These are phyloP conservation scores for Saccharomyces kudriavzevii DNA, from an alignment of 805 yeast genomes.

Conservation along the genomic window DNA sequence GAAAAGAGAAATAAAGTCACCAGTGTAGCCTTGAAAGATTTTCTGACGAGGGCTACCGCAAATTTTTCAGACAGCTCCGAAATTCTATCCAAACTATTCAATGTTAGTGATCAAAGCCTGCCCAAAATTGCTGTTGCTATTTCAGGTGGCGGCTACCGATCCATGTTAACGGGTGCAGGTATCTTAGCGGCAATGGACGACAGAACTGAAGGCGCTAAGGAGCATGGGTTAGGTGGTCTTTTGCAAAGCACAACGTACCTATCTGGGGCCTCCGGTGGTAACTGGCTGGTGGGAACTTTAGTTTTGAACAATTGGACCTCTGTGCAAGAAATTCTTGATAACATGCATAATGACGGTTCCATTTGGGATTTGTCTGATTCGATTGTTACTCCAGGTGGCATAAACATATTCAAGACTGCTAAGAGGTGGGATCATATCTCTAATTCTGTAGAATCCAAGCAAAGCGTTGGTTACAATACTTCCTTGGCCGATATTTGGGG, in stretches of 20 bases:
- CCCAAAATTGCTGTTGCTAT: conserved; percentile 51
- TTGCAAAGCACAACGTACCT: conserved; percentile 64
- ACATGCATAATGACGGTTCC: conserved; percentile 28
- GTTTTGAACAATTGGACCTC: conserved; percentile 67
- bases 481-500: conserved; percentile 77
- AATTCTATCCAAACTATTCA: conserved; percentile 10
- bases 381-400: conserved; percentile 58
- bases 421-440: conserved; percentile 47
- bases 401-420: conserved; percentile 45
- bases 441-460: conserved; percentile 47
- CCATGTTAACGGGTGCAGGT: conserved; percentile 83
- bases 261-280: conserved; percentile 77
- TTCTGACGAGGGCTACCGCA: conserved; percentile 18
- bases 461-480: conserved; percentile 57
- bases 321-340: conserved; percentile 47
- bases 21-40: conserved; percentile 34
- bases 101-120: conserved; percentile 8
- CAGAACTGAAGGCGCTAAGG: conserved; percentile 50
- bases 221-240: conserved; percentile 62
- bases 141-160: conserved; percentile 87
- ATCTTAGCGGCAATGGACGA: conserved; percentile 71
- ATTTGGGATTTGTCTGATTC: conserved; percentile 67
- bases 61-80: conserved; percentile 15
- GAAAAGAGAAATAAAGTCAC: conserved; percentile 40
- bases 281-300: conserved; percentile 71